Evolutionary conservation across 345 rosid species (phyloP).

Genomic region (Hypericum perforatum): DNA sequence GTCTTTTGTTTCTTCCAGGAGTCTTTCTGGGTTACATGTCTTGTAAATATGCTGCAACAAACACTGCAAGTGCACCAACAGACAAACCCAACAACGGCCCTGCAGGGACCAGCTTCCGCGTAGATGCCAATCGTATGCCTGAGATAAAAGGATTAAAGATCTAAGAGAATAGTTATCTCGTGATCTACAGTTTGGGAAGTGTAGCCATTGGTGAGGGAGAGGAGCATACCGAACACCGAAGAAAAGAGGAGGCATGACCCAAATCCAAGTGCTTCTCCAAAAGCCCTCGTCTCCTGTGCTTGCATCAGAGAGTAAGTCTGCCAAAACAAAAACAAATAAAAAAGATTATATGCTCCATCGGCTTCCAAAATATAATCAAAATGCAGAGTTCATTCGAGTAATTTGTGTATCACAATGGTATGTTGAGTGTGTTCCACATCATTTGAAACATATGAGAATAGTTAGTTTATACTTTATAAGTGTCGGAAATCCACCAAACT

Average conservation of each 20-base stretch:
- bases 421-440: too few species aligned
- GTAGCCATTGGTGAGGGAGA: background rate
- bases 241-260: conserved; percentile 72
- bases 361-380: too few species aligned
- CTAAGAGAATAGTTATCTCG: background rate
- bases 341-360: background rate
- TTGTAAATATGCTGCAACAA: conserved; percentile 45
- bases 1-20: too few species aligned
- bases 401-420: too few species aligned
- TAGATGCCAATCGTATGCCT: conserved; percentile 69
- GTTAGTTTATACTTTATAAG: too few species aligned
- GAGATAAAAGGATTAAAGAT: conserved; percentile 11
- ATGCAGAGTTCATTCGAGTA: too few species aligned
- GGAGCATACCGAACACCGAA: conserved; percentile 52
- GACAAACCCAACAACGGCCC: conserved; percentile 66
- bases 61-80: conserved; percentile 41
- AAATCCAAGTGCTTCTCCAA: conserved; percentile 69
- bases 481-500: too few species aligned
- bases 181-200: background rate
- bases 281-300: conserved; percentile 53
- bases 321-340: conserved; percentile 1
- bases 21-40: conserved; percentile 14
- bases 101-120: conserved; percentile 51
- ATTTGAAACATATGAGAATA: too few species aligned
- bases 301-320: conserved; percentile 64